A percentile compares a stretch with the other conserved stretches of the same genome.
Conservation (phyloP, 2,329 filamentous ascomycete genomes). For the Fusarium sp. region DNA sequence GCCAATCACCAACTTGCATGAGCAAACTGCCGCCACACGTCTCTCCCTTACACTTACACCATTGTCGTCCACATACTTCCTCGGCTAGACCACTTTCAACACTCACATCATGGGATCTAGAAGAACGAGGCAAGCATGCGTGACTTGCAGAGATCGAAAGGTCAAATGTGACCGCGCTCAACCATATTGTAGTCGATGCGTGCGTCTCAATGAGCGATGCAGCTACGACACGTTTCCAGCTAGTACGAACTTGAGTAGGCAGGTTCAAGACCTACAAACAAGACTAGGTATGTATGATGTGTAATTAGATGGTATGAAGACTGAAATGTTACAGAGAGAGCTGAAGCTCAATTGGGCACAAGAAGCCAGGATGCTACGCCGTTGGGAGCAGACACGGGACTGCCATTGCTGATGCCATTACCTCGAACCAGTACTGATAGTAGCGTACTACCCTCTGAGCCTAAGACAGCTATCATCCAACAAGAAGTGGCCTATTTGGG, state of each 20-base stretch:
- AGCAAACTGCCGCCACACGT: not conserved
- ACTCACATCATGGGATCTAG: not conserved
- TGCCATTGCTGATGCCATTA: not conserved
- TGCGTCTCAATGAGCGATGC: not conserved
- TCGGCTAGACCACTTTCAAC: not conserved
- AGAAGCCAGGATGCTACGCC: not conserved
- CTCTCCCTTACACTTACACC: not conserved
- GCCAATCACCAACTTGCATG: not conserved
- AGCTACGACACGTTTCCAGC: not conserved
- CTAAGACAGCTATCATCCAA: no score
- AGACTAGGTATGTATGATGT: not conserved
- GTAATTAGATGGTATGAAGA: rapidly evolving
- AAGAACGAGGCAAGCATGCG: not conserved
- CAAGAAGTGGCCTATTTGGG: no score
- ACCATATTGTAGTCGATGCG: not conserved
- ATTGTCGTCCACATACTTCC: not conserved
- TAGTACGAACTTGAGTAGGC: not conserved
- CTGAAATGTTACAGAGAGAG: not conserved
- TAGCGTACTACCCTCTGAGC: no score
- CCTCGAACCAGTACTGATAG: no score
- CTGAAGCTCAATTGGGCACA: not conserved
- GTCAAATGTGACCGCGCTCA: not conserved
- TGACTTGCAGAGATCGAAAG: not conserved
- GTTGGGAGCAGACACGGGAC: not conserved
- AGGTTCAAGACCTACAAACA: not conserved